Base-by-base conservation (phyloP, 805 yeast species). In the Metschnikowia vanudenii region DNA sequence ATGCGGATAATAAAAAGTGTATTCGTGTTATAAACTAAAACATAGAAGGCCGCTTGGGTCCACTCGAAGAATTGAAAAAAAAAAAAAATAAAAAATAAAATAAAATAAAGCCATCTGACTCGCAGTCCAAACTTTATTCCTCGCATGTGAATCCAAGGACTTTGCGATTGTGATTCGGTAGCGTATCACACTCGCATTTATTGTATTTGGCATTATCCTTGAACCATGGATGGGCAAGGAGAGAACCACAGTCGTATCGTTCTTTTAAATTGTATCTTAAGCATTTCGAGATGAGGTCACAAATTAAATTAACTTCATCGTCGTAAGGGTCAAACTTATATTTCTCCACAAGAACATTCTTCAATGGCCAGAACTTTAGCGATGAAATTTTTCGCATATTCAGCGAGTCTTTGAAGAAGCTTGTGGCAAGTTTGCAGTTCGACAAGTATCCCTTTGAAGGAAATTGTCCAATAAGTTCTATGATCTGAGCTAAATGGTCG, bases 401-500 rank as follows among this genome's bases (percentile, higher is more conserved):
- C 14, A 88, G 89, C 50, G 80, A 69, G 1, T 80, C 69, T 66
- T 83, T 80, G 76, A 86, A 83, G 58, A 80, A 77, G 60, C 82
- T 79, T 47, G 78, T 61, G 8, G 87, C 65, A 71, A 37, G 49
- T 37, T 82, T 75, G 63, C 78, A 76, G 39, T 90, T 84, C 53
- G 80, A 75, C 64, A 77, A 71, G 43, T 85, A 63, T 56, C 84
- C 60, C 39, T 74, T 70, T 13, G 78, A 56, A 2, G 96, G 95
- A 45, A 85, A 70, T 28, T 78, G 75, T 1, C 95, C 92, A 43
- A 88, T 62, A 14, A 88, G 71, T 64, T 92, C 98, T 30, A 94
- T 82, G 12, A 94, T 88, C 64, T 94, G 98, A 0, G 98, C 98
- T 57, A 94, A 76, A 64, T 94, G 99, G 64, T 94, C 99, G 61